A percentile compares a stretch with the other conserved stretches of the same genome.
Conservation (phyloP, 257 asterid genomes). For the Agastache rugosa region DNA sequence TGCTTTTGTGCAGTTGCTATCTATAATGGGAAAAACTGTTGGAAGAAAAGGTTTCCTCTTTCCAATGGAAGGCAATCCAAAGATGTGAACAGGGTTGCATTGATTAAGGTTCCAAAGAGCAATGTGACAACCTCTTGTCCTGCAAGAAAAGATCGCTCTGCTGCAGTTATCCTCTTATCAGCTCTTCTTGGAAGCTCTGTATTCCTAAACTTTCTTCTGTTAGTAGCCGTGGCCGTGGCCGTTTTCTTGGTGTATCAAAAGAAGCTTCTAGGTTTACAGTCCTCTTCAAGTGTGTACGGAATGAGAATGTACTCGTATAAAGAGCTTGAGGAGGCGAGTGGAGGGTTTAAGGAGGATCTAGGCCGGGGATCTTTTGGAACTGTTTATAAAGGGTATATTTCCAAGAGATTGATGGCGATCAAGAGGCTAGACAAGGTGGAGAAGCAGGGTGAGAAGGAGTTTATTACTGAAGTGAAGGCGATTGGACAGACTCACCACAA, state of each 20-base stretch:
- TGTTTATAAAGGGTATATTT: conserved; percentile 55
- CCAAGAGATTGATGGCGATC: conserved; percentile 41
- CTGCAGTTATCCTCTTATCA: conserved; percentile 43
- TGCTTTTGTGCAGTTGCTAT: conserved; percentile 52
- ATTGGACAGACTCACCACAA: conserved; percentile 64
- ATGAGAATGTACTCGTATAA: conserved; percentile 37
- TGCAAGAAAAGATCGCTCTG: conserved; percentile 7
- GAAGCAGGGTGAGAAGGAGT: conserved; percentile 55
- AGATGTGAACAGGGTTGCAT: conserved; percentile 28
- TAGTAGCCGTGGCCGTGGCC: conserved; percentile 11
- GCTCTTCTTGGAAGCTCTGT: conserved; percentile 49
- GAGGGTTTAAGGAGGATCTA: conserved; percentile 44
- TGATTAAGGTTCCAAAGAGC: conserved; percentile 33
- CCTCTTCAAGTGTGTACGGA: conserved; percentile 5
- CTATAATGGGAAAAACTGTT: conserved; percentile 33
- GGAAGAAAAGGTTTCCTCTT: conserved; percentile 54
- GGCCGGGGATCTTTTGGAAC: conserved; percentile 64
- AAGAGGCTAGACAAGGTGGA: conserved; percentile 50
- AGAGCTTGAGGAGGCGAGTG: conserved; percentile 48
- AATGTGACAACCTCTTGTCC: conserved; percentile 1
- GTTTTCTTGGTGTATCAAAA: conserved; percentile 23
- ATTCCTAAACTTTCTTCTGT: conserved; percentile 39
- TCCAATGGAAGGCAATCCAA: conserved; percentile 41
- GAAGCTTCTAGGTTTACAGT: conserved; percentile 19
- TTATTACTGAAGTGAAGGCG: conserved; percentile 51